These are phyloP conservation scores for Teratosphaeria epicoccoides DNA, from an alignment of 2,329 filamentous ascomycete species.

Conservation along the genomic window DNA sequence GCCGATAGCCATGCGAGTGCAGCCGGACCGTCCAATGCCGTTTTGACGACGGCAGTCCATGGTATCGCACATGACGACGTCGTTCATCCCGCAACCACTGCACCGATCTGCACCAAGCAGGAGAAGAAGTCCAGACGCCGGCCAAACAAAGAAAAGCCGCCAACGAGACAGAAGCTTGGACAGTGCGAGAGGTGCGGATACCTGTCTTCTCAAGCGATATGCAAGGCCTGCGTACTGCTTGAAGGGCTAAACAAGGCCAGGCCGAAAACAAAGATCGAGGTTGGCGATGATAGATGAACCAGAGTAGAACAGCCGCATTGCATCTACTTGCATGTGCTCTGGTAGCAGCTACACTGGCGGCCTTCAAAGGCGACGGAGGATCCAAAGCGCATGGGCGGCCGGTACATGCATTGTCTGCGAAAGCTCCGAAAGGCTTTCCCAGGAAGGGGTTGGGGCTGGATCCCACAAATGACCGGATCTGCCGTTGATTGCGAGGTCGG, in stretches of 20 bases:
- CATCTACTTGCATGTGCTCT: too few relatives aligned
- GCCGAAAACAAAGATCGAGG: slow-evolving; percentile 32
- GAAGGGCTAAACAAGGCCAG: slow-evolving; percentile 76
- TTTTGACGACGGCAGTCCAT: neutral
- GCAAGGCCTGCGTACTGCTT: slow-evolving; percentile 84
- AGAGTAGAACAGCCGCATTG: neutral
- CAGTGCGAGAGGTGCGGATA: slow-evolving; percentile 84
- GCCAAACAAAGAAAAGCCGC: slow-evolving; percentile 5
- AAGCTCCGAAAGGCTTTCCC: neutral
- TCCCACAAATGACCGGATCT: neutral
- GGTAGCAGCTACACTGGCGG: too few relatives aligned
- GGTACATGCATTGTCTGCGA: neutral
- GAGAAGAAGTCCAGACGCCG: slow-evolving; percentile 18
- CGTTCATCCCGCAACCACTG: neutral
- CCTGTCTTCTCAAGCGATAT: slow-evolving; percentile 85
- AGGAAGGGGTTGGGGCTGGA: neutral
- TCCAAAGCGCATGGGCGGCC: too few relatives aligned
- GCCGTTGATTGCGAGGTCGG: neutral
- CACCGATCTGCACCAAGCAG: slow-evolving; percentile 25
- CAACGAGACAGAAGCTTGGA: slow-evolving; percentile 62
- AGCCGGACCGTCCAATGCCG: neutral
- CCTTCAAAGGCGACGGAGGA: too few relatives aligned
- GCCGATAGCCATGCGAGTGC: neutral
- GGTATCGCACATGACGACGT: slow-evolving; percentile 6
- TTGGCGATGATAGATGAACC: slow-evolving; percentile 12